phyloP scores from a whole-genome alignment of 352 stramenopile genomes.

The Blastocystis sp. region DNA sequence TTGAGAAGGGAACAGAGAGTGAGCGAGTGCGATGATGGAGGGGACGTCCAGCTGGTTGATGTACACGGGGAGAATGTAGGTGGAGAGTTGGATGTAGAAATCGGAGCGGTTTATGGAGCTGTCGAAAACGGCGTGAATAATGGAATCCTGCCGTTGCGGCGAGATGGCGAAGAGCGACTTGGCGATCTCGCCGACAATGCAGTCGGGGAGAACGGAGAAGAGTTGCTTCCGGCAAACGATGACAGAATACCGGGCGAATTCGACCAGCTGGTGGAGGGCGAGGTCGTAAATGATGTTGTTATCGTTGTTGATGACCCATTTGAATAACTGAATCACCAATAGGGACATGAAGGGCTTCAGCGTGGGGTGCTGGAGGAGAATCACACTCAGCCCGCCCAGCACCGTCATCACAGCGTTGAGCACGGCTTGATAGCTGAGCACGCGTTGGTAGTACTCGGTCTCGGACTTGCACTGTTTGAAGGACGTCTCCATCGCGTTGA shows the following conservation, averaged over 20 bases:
- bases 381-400: conserved; percentile 14
- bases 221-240: conserved; percentile 28
- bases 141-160: neutral
- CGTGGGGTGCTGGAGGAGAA: neutral
- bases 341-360: neutral
- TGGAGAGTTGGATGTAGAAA: conserved; percentile 6
- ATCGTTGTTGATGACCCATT: conserved; percentile 19
- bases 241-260: conserved; percentile 22
- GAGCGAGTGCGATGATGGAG: neutral
- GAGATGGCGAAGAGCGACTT: neutral
- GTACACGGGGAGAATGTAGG: conserved; percentile 46
- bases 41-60: conserved; percentile 22
- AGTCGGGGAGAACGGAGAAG: conserved; percentile 22
- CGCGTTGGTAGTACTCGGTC: neutral
- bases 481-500: neutral
- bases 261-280: neutral
- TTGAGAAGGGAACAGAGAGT: neutral
- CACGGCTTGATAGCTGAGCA: conserved; percentile 1
- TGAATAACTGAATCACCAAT: conserved; percentile 33
- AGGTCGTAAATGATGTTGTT: neutral
- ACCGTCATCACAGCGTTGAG: conserved; percentile 4
- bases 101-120: neutral
- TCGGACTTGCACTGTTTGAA: neutral
- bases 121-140: conserved; percentile 3
- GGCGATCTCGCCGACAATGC: conserved; percentile 23